These are phyloP conservation scores for Calonectria crousiana DNA, from an alignment of 2,329 filamentous ascomycete species.

Conservation along the genomic window DNA sequence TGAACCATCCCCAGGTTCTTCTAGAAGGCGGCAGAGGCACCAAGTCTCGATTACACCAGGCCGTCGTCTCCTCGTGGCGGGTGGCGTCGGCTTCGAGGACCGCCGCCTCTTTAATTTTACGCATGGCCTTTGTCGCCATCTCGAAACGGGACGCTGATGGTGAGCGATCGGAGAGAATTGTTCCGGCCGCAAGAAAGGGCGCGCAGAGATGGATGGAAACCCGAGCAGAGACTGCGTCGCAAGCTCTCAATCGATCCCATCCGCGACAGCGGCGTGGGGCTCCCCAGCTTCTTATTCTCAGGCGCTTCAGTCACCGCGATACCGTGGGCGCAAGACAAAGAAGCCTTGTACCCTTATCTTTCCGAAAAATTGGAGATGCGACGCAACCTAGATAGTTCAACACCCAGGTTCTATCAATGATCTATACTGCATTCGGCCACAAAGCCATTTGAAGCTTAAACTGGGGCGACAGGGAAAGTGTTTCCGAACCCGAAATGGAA, in stretches of 20 bases:
- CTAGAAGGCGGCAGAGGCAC: slow-evolving; percentile 56
- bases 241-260: not conserved
- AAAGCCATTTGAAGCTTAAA: not conserved
- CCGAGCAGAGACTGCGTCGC: not conserved
- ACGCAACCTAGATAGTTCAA: not conserved
- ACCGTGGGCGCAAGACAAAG: too few species aligned
- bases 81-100: slow-evolving; percentile 54
- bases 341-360: not conserved
- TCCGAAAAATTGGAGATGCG: slow-evolving; percentile 1
- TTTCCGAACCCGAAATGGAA: not conserved
- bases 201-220: not conserved
- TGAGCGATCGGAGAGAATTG: not conserved
- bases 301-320: not conserved
- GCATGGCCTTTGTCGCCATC: not conserved
- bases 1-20: slow-evolving; percentile 61
- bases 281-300: not conserved
- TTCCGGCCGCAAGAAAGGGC: not conserved
- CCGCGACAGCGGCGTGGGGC: not conserved
- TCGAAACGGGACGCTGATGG: not conserved
- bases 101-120: slow-evolving; percentile 46
- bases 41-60: slow-evolving; percentile 62
- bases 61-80: slow-evolving; percentile 59
- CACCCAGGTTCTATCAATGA: not conserved
- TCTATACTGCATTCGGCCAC: not conserved
- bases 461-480: not conserved